Base-by-base conservation (phyloP, 768 basidiomycete genomes). In the Tylopilus sp. region DNA sequence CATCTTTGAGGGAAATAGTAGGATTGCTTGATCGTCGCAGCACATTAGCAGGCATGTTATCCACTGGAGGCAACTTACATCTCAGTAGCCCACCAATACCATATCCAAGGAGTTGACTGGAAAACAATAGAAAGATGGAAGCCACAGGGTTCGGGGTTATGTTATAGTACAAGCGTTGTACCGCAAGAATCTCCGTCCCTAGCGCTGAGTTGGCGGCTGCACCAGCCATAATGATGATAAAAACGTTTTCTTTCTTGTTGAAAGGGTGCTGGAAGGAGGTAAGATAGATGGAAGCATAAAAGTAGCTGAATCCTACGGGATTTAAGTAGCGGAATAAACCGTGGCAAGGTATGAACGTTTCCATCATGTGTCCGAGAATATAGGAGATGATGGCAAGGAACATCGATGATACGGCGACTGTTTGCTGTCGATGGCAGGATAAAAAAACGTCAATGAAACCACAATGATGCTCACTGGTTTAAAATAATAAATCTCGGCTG, bases 401-500 rank as follows among this genome's bases (percentile, higher is more conserved):
- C 79, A 81, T 78, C 7, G 72, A 70, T 4, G 79, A 80, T 1
- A 82, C 76, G 12, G 59, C 18, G 23, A 81, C 65, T 0, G 73
- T 77, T 79, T 80, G 79, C 79, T 80, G 40, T 10, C 2, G 36
- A 40, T 12, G 10, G n/a, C 17, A 25, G 41, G 12, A 44, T 50
- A n/a, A 51, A 25, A 43, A 30, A 23, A 4, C 8, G 3, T 13
- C 21, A 41, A 20, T 10, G 2, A 21, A 15, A 18, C 13, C 11
- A 31, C 15, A 35, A 30, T 9, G 9, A 13, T 11, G 11, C 50
- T 50, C 57, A 78, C 79, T 4, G 79, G 79, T 63, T 82, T 81
- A 64, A 81, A 82, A 59, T 82, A 82, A 61, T 80, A 81, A 23
- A 82, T 81, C 56, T 82, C 74, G 30, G 79, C 79, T 79, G 48